Percentiles rank a stretch among this genome's conserved stretches.
Conservation (phyloP, 176 grass and related monocot species). For the Thinopyrum elongatum region DNA sequence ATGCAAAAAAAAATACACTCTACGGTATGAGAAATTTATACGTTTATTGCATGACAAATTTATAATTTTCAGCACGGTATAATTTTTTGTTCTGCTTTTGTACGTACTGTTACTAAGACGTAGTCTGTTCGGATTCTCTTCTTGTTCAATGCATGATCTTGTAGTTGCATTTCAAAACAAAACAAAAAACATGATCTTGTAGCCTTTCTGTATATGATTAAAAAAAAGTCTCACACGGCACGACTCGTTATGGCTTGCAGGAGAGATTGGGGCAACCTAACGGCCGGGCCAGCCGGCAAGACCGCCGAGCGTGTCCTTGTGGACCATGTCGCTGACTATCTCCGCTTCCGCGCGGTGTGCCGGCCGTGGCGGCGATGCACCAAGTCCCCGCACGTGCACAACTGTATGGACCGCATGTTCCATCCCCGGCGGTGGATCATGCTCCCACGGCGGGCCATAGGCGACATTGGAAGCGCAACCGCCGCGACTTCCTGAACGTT, state of each 20-base stretch:
- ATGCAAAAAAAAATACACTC: too few relatives aligned
- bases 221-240: too few relatives aligned
- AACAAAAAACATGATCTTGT: too few relatives aligned
- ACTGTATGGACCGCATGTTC: neutral
- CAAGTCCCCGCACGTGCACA: neutral
- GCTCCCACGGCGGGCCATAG: neutral
- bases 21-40: too few relatives aligned
- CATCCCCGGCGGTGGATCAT: neutral
- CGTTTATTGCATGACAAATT: too few relatives aligned
- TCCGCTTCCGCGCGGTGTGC: neutral
- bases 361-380: neutral
- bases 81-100: too few relatives aligned
- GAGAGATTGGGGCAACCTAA: neutral
- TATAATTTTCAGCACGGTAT: too few relatives aligned
- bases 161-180: too few relatives aligned
- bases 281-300: neutral
- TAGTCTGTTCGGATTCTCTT: too few relatives aligned
- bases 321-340: neutral
- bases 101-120: too few relatives aligned
- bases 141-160: too few relatives aligned
- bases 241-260: neutral
- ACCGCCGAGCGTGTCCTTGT: neutral
- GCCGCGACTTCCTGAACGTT: neutral
- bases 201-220: too few relatives aligned
- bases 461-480: neutral